Conservation (phyloP, 163 green algal species). For the Chlamydomonas reinhardtii region DNA sequence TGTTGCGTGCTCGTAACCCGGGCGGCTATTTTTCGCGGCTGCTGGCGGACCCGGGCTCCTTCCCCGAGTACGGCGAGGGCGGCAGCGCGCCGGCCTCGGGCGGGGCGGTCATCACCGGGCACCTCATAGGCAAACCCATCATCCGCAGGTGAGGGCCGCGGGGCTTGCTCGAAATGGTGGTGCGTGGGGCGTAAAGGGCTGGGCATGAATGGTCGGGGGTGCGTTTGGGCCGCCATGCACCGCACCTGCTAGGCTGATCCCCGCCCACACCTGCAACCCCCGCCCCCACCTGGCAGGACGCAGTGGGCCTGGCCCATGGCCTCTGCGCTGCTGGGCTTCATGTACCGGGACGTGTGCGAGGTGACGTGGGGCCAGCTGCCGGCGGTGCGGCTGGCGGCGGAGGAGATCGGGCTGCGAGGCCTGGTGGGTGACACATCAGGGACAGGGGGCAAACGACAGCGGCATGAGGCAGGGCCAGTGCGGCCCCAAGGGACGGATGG, state of each 20-base stretch:
- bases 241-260: too few relatives aligned
- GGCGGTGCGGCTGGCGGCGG: constrained; percentile 2
- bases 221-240: too few relatives aligned
- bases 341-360: constrained; percentile 35
- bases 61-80: constrained; percentile 24
- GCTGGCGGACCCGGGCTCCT: not conserved
- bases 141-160: constrained; percentile 26
- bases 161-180: too few relatives aligned
- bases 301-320: constrained; percentile 33
- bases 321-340: constrained; percentile 28
- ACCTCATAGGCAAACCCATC: constrained; percentile 6
- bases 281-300: not conserved
- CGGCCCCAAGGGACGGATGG: too few relatives aligned
- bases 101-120: not conserved
- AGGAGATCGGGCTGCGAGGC: constrained; percentile 21
- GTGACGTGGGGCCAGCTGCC: constrained; percentile 42
- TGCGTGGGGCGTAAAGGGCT: too few relatives aligned
- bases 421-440: not conserved
- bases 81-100: not conserved
- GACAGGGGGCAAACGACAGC: too few relatives aligned
- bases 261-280: too few relatives aligned
- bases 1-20: constrained; percentile 6
- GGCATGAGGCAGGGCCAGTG: too few relatives aligned
- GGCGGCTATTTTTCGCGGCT: constrained; percentile 38
- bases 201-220: too few relatives aligned